phyloP scores from a whole-genome alignment of 495 filamentous ascomycete species.

The Parmelia sp. region DNA sequence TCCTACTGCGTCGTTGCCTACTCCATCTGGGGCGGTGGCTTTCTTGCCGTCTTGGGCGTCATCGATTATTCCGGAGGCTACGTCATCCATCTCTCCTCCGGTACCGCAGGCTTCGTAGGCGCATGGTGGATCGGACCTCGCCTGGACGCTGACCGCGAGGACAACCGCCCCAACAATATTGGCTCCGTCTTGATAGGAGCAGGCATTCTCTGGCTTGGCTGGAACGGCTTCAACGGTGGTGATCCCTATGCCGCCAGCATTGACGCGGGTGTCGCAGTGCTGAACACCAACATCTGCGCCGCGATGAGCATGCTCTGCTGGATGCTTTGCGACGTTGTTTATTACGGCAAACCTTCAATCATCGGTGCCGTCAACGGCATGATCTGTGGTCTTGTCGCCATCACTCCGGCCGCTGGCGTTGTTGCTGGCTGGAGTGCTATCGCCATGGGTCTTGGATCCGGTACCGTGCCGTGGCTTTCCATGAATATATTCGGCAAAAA shows the following conservation, averaged over 20 bases:
- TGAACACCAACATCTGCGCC: conserved; percentile 52
- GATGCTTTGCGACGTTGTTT: conserved; percentile 41
- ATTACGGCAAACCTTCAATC: conserved; percentile 47
- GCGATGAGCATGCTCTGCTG: conserved; percentile 47
- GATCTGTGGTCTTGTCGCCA: conserved; percentile 51
- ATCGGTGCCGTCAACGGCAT: conserved; percentile 49
- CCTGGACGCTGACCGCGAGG: conserved; percentile 44
- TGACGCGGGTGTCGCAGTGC: conserved; percentile 51
- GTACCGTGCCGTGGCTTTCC: conserved; percentile 46
- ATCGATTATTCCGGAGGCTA: conserved; percentile 56
- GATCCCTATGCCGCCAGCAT: conserved; percentile 50
- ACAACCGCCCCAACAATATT: conserved; percentile 48
- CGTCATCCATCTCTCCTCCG: conserved; percentile 52
- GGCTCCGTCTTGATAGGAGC: conserved; percentile 46
- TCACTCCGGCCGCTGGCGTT: conserved; percentile 51
- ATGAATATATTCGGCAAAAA: conserved; percentile 49
- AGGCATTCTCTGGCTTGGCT: conserved; percentile 53
- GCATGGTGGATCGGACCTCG: conserved; percentile 50
- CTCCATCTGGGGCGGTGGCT: conserved; percentile 52
- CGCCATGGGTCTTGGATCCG: conserved; percentile 43
- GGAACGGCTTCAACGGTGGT: conserved; percentile 55
- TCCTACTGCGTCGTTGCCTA: conserved; percentile 42
- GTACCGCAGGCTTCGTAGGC: conserved; percentile 50
- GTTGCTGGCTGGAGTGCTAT: conserved; percentile 53
- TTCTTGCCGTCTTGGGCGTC: conserved; percentile 45